Evolutionary conservation across 2,329 filamentous ascomycete genomes (phyloP).

Genomic region (Pestalotiopsis fici): DNA sequence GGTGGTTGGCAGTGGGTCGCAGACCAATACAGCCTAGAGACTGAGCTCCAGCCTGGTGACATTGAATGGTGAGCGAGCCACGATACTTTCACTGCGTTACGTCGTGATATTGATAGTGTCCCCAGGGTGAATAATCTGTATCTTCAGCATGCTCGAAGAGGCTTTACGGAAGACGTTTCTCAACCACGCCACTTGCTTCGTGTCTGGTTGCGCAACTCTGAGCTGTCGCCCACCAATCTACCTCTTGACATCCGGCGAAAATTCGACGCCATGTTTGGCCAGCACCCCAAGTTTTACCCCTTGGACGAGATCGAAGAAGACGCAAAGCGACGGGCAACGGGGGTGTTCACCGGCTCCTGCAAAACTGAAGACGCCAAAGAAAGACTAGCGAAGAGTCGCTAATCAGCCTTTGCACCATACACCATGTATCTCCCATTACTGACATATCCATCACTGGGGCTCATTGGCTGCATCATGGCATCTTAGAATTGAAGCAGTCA

Average conservation of each 20-base stretch:
- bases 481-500: too few species aligned
- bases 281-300: not conserved
- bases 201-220: slow-evolving; percentile 1
- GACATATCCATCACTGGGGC: too few species aligned
- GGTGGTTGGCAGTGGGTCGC: slow-evolving; percentile 2
- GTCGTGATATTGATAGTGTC: not conserved
- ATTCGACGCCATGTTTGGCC: not conserved
- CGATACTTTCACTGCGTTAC: not conserved
- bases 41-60: not conserved
- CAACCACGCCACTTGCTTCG: not conserved
- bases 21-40: slow-evolving; percentile 1
- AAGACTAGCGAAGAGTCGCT: not conserved
- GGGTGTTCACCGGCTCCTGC: not conserved
- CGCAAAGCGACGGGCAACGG: not conserved
- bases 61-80: not conserved
- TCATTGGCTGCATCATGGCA: too few species aligned
- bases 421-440: too few species aligned
- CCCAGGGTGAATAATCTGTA: not conserved
- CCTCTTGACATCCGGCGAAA: not conserved
- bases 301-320: not conserved
- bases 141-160: not conserved
- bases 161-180: not conserved
- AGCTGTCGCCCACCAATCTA: not conserved
- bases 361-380: not conserved
- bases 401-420: too few species aligned